A percentile compares a stretch with the other conserved stretches of the same genome.
phyloP scores from a whole-genome alignment of 495 filamentous ascomycete species.

The Xylaria curta region DNA sequence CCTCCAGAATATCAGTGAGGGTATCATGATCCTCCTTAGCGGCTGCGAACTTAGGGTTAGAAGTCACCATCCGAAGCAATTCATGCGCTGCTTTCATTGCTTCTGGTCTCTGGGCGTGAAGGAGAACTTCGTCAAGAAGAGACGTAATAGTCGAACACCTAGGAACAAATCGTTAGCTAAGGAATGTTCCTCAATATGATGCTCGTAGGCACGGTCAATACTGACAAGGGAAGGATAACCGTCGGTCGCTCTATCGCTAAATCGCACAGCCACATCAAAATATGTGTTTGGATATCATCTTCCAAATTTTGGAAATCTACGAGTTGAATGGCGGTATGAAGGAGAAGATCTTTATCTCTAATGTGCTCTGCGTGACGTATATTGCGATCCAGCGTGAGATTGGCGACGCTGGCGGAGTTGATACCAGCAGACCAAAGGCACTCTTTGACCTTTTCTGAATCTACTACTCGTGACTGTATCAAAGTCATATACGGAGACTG shows the following conservation, averaged over 20 bases:
- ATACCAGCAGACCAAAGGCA: conserved; percentile 60
- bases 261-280: conserved; percentile 58
- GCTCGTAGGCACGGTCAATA: conserved; percentile 5
- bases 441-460: conserved; percentile 55
- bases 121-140: conserved; percentile 60
- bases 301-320: conserved; percentile 64
- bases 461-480: conserved; percentile 54
- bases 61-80: conserved; percentile 57
- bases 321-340: conserved; percentile 61
- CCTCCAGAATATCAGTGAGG: conserved; percentile 56
- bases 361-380: conserved; percentile 51
- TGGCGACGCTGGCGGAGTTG: conserved; percentile 43
- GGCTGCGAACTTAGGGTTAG: conserved; percentile 50
- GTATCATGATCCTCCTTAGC: conserved; percentile 46
- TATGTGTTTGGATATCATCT: conserved; percentile 58
- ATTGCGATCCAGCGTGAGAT: conserved; percentile 41
- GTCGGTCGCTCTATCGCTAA: conserved; percentile 54
- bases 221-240: conserved; percentile 58
- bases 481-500: conserved; percentile 59
- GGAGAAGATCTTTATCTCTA: conserved; percentile 61
- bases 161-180: conserved; percentile 22
- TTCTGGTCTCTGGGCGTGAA: conserved; percentile 58
- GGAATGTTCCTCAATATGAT: background rate
- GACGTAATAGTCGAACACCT: conserved; percentile 57
- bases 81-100: conserved; percentile 59